Base-by-base conservation (phyloP, 2,329 filamentous ascomycete genomes). In the Aspergillaceae sp. region DNA sequence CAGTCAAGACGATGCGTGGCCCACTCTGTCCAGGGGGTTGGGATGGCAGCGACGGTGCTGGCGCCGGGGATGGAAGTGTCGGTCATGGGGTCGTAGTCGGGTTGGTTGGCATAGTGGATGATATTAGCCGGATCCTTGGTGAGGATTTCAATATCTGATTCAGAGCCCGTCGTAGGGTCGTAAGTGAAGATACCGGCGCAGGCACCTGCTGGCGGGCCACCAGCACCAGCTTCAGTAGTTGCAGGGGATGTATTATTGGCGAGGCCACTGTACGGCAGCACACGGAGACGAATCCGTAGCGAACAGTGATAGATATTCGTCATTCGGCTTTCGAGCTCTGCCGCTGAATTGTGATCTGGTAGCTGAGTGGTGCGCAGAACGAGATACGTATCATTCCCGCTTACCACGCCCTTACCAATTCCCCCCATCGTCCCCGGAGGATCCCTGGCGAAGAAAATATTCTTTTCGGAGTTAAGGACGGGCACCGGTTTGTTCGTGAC, bases 111-210 rank as follows among this genome's bases (percentile, higher is more conserved):
- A 41, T 68, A 70, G 32, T 68, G 69, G 4, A 75, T 66, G 3
- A 63, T 66, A 46, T 64, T 59, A 1, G 57, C 60, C 1, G 70
- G 65, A 44, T 76, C 74, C 4, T 63, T 57, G 1, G 74, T 77
- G 7, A 77, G 59, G 48, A 78, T 74, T 58, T 78, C 75, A 49
- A 78, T 72, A 50, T 78, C 75, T 0, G 70, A 72, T 54, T 78
- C 75, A 52, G 72, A 72, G 29, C 52, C 60, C 42, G 68, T 63
- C 36, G 72, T 65, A 19, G 19, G 19, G 48, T 61, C 64, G 49
- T 74, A 77, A 8, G 72, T 75, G 62, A 77, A 72, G 53, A 77
- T 70, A 3, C 74, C 74, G 1, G 72, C 71, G 4, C 73, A 73
- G 3, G 73, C 74, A 41, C 75, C 36, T 19, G 26, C 27, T 19